Evolutionary conservation across 1,139 yeast genomes (phyloP).

Genomic region (Saccharomyces hybrid): DNA sequence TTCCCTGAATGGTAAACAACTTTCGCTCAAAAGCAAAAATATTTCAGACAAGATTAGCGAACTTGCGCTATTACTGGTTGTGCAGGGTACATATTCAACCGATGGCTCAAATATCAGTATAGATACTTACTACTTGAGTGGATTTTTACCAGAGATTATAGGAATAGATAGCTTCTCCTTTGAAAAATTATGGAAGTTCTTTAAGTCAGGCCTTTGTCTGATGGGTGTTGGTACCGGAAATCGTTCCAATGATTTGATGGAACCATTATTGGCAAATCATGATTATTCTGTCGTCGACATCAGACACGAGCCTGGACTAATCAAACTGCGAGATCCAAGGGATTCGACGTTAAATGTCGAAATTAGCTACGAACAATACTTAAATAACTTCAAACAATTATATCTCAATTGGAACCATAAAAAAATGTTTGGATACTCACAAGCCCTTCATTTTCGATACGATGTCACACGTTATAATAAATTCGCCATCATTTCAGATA

Average conservation of each 20-base stretch:
- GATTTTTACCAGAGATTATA: constrained; percentile 68
- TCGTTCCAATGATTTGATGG: constrained; percentile 25
- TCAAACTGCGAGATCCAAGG: constrained; percentile 54
- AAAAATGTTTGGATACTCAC: constrained; percentile 30
- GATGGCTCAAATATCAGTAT: constrained; percentile 72
- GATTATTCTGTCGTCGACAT: constrained; percentile 55
- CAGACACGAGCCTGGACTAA: constrained; percentile 19
- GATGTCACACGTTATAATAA: constrained; percentile 16
- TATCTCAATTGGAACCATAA: constrained; percentile 64
- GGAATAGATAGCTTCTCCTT: constrained; percentile 25
- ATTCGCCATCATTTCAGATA: constrained; percentile 28
- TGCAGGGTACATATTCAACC: constrained; percentile 56
- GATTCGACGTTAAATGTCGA: constrained; percentile 22
- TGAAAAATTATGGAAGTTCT: constrained; percentile 34
- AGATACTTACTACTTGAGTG: constrained; percentile 60
- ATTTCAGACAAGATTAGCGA: constrained; percentile 52
- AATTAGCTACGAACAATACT: constrained; percentile 33
- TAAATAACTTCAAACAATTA: constrained; percentile 45
- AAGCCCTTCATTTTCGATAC: constrained; percentile 36
- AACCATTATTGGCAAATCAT: constrained; percentile 47
- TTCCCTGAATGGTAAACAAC: constrained; percentile 16
- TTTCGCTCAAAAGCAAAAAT: constrained; percentile 20
- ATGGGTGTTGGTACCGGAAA: constrained; percentile 66
- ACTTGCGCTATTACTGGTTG: constrained; percentile 61
- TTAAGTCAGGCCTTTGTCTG: constrained; percentile 33